Evolutionary conservation across 2,329 filamentous ascomycete genomes (phyloP), one percentile per base, ranked within the genome.

Genomic region (Anthostomella pinea): DNA sequence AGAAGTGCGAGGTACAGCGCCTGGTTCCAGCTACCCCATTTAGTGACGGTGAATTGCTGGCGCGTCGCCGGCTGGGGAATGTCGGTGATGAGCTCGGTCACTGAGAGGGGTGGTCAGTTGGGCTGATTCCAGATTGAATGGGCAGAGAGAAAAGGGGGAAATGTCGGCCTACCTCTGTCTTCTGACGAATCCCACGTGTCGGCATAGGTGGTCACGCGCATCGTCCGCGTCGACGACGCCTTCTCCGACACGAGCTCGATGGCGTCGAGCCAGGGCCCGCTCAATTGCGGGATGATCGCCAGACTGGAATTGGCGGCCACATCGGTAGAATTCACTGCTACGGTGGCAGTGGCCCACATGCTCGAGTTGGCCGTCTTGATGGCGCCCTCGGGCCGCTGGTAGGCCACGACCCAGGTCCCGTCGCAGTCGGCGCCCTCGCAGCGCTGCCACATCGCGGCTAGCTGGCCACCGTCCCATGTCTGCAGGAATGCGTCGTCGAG

Each of bases 341-440:
- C 39, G 6, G 41, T 44, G 8, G 50, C 43, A 16, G 30, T 28
- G 4, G 20, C 39, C 42, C 43, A 52, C 10, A 38, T 45, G 25
- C 44, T 54, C 8, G 38, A 42, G 26, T 56, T 56, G 2, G 51
- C 50, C 10, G 48, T 46, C 20, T 53, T 49, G 18, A 56, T 46
- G 20, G 41, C 44, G 5, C 45, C 48, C 24, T 53, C 50, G 8
- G 44, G 46, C 6, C 51, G 39, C 41, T 56, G 53, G 30, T 53
- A 56, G 6, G 51, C 53, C 10, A 56, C 40, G 15, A 45, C 22
- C 45, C 46, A 56, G 6, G 33, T 40, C 3, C 53, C 53, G 4
- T 30, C 15, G 10, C 42, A 37, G 15, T 45, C 40, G 8, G 27
- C 16, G 1, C 15, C 28, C 40, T 34, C 49, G 20, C 46, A 43